Base-by-base conservation (phyloP, 257 asterid species). In the Paulownia fortunei region DNA sequence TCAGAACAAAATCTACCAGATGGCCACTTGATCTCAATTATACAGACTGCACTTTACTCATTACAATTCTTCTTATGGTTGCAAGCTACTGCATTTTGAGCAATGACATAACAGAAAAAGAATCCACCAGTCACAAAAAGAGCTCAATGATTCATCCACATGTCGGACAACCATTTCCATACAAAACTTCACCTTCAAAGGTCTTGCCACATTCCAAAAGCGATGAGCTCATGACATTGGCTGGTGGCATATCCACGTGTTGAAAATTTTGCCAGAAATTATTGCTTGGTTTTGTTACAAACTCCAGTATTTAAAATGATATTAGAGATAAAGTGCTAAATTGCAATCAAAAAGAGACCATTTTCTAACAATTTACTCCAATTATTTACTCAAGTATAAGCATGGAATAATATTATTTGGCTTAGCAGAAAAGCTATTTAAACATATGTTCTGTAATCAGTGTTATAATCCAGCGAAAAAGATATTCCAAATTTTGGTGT, bases 1-100 rank as follows among this genome's bases (percentile, higher is more conserved):
- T 65, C 84, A 68, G 72, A 76, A 77, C 23, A 78, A 59, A 39
- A 65, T 42, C 73, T 70, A 84, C 69, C 82, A 73, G 81, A 82
- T 32, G 60, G 74, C 76, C 75, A 70, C 70, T 67, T 68, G 79
- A 72, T 69, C 69, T 68, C 73, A 24, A 21, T 69, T 73, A 58
- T 62, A 63, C n/a, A n/a, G n/a, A n/a, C 36, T 66, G 62, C n/a
- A 73, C 67, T 62, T 46, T 52, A 81, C 59, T 77, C 63, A 30
- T 44, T 51, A 41, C 70, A 68, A 58, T 39, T 68, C 74, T 54
- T 59, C n/a, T 23, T 67, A 60, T 39, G 60, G 41, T 78, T 24
- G 83, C 58, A 74, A 69, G 51, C 69, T 37, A 72, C 46, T 66
- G 79, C 77, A 77, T 72, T 26, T 76, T 68, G 69, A 44, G 58